phyloP scores from a whole-genome alignment of 1,139 yeast species.

The Pichia sp. region DNA sequence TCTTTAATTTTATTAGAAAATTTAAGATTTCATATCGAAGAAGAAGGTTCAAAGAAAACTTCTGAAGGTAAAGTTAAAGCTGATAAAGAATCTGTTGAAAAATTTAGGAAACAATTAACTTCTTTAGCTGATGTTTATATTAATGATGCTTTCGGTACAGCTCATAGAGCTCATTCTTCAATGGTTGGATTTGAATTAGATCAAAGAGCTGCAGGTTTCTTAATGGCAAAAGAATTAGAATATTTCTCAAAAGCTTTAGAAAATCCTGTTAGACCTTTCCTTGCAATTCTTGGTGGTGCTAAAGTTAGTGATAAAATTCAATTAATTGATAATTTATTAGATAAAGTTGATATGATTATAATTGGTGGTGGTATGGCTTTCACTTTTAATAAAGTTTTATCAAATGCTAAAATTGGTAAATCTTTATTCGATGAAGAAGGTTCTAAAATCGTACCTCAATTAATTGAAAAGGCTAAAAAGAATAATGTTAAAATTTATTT shows the following conservation, averaged over 20 bases:
- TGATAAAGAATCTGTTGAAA: constrained; percentile 67
- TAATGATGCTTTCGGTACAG: constrained; percentile 97
- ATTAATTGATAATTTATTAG: constrained; percentile 90
- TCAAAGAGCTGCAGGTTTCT: constrained; percentile 94
- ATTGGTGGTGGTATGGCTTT: constrained; percentile 99
- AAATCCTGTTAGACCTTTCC: constrained; percentile 93
- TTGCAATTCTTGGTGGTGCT: constrained; percentile 98
- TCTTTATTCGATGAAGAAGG: constrained; percentile 90
- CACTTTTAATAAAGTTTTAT: constrained; percentile 90
- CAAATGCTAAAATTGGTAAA: constrained; percentile 77
- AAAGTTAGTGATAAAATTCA: constrained; percentile 97
- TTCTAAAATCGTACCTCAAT: constrained; percentile 81
- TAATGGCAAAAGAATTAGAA: constrained; percentile 91
- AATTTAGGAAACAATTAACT: constrained; percentile 82
- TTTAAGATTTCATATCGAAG: constrained; percentile 93
- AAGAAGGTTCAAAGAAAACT: constrained; percentile 86
- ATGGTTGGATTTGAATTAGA: constrained; percentile 94
- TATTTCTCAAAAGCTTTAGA: constrained; percentile 97
- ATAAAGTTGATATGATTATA: constrained; percentile 86
- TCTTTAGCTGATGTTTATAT: constrained; percentile 90
- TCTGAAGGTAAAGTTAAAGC: constrained; percentile 92
- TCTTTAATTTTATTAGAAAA: constrained; percentile 80
- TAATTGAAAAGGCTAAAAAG: constrained; percentile 90
- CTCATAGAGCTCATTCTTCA: constrained; percentile 98
- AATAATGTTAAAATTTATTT: constrained; percentile 85